Evolutionary conservation across 1,284 basidiomycete species (phyloP).

Genomic region (Ustilago tritici): DNA sequence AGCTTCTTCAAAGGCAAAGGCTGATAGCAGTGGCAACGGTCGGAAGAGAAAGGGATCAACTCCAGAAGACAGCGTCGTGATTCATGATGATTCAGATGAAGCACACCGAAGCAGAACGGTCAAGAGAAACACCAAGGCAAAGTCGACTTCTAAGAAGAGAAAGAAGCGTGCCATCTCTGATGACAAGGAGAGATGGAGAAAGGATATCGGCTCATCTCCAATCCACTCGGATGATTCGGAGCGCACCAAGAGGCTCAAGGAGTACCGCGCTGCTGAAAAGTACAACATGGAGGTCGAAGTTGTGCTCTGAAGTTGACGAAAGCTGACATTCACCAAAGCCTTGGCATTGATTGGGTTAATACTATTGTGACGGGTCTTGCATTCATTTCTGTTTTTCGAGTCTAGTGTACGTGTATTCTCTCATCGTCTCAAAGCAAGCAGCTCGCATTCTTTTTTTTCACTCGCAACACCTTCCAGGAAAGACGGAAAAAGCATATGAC

Average conservation of each 20-base stretch:
- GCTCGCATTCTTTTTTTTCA: not conserved
- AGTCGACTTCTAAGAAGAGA: constrained; percentile 6
- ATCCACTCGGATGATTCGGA: constrained; percentile 36
- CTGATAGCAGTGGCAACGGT: not conserved
- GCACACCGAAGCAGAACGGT: not conserved
- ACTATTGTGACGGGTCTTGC: not conserved
- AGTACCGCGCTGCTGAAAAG: constrained; percentile 23
- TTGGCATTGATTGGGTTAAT: not conserved
- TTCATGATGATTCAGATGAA: constrained; percentile 10
- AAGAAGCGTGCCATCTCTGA: constrained; percentile 12
- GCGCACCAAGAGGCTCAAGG: constrained; percentile 32
- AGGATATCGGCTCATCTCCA: constrained; percentile 14
- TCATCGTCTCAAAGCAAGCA: not conserved
- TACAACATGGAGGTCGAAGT: constrained; percentile 29
- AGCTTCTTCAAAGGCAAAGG: constrained; percentile 3
- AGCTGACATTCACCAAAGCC: not conserved
- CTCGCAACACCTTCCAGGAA: not conserved
- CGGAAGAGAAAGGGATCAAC: not conserved
- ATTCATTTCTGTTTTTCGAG: not conserved
- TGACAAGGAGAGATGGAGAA: constrained; percentile 13
- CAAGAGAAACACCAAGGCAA: not conserved
- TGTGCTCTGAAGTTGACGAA: constrained; percentile 20
- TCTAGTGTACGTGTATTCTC: not conserved
- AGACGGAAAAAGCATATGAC: not conserved
- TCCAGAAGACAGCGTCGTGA: not conserved